Evolutionary conservation across 75 land plant species (phyloP).

Genomic region (Sequoiadendron giganteum): DNA sequence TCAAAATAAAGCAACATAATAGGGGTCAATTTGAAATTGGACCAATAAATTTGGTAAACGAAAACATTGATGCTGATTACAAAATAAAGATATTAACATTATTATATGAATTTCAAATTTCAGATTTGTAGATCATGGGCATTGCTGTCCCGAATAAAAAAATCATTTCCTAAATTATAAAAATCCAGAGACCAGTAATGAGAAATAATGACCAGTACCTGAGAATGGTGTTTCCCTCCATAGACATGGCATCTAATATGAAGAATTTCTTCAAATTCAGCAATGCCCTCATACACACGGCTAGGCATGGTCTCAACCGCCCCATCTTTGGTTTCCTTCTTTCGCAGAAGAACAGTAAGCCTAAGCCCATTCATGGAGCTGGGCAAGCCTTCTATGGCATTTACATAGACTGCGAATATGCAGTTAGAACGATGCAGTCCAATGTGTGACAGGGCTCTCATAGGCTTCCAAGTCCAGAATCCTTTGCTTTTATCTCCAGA

Average conservation of each 20-base stretch:
- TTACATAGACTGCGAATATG: constrained; percentile 83
- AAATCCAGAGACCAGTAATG: too few relatives aligned
- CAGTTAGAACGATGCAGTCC: constrained; percentile 65
- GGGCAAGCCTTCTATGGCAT: constrained; percentile 67
- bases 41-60: too few relatives aligned
- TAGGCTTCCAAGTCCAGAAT: constrained; percentile 96
- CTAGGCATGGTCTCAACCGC: constrained; percentile 88
- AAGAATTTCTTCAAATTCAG: constrained; percentile 91
- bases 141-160: too few relatives aligned
- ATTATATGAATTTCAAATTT: too few relatives aligned
- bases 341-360: constrained; percentile 61
- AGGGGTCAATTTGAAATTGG: too few relatives aligned
- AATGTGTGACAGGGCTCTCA: constrained; percentile 81
- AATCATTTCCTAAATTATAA: too few relatives aligned
- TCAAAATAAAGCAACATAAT: too few relatives aligned
- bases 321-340: constrained; percentile 77
- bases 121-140: too few relatives aligned
- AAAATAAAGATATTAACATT: too few relatives aligned
- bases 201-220: background rate
- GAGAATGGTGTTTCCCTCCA: constrained; percentile 28
- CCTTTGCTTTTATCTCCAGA: constrained; percentile 58
- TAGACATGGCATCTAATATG: constrained; percentile 75
- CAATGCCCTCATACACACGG: constrained; percentile 68
- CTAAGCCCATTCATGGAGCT: constrained; percentile 89
- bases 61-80: too few relatives aligned